Evolutionary conservation across 306 rosid genomes (phyloP), one percentile per base, ranked within the genome.

Genomic region (Begonia peltatifolia): DNA sequence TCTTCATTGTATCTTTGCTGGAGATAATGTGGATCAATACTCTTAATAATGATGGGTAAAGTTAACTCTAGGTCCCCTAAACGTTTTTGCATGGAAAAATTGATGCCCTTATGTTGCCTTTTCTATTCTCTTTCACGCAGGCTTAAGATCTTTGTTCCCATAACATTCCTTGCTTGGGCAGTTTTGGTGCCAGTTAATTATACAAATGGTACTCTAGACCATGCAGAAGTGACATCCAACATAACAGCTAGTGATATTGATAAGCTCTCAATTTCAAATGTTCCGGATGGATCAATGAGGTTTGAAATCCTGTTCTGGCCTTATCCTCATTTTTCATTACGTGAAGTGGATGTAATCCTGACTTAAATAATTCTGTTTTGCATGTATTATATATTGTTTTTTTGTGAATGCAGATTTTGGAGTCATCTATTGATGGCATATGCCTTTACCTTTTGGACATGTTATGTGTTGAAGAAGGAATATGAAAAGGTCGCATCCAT

Each of bases 111-210:
- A 30, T 6, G 38, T 7, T 30, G 38, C 38, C 38, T 30, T 30
- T 5, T 30, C 38, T 30, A 30, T 30, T 30, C 9, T 30, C 38
- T 5, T 30, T 61, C 56, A 6, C 83, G 71, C 79, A 90, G 97
- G 54, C 87, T 90, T 68, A 90, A 90, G 80, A 83, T 90, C 66
- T 90, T 90, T 66, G 76, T 85, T 72, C 97, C 97, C n/a, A 67
- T 90, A 71, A 80, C 94, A 23, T 49, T 80, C 50, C 77, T 85
- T 48, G 86, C 94, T 6, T 90, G 87, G 87, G 83, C 82, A 20
- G 49, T 90, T 48, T 63, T 90, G 74, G 95, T 85, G 55, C 97
- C 97, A 8, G 80, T 90, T 56, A 90, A 90, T 58, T 76, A 63
- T 57, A 90, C 97, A 5, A 76, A 75, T 61, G 16, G 47, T 7